Evolutionary conservation across 345 rosid genomes (phyloP).

Genomic region (Citrus trifoliata): DNA sequence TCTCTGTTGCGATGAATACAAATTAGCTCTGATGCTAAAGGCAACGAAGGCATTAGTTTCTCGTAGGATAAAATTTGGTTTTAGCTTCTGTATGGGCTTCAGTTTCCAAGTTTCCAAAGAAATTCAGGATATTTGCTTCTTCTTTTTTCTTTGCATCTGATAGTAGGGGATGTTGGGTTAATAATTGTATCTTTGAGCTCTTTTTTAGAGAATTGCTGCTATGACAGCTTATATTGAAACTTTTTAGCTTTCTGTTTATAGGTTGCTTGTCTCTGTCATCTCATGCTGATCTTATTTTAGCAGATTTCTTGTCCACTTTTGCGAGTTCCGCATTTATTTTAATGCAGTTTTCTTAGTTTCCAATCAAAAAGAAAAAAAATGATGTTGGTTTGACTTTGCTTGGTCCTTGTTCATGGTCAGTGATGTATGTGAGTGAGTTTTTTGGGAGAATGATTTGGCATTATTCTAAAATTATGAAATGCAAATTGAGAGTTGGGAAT

Average conservation of each 20-base stretch:
- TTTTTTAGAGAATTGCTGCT: not conserved
- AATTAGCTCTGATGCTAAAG: not conserved
- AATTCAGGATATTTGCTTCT: not conserved
- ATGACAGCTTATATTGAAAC: not conserved
- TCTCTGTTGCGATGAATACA: not conserved
- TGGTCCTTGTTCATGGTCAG: too few relatives aligned
- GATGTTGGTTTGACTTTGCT: not conserved
- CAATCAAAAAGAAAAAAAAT: not conserved
- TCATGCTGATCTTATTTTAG: not conserved
- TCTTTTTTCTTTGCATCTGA: not conserved
- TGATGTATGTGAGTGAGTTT: not conserved
- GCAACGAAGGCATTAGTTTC: not conserved
- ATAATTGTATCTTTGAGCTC: not conserved
- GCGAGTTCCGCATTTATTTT: not conserved
- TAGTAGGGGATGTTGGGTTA: not conserved
- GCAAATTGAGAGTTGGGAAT: not conserved
- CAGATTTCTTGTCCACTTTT: not conserved
- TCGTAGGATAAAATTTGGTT: not conserved
- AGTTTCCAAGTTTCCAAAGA: not conserved
- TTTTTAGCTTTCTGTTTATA: not conserved
- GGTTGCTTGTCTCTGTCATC: not conserved
- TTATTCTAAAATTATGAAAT: not conserved
- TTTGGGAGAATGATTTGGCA: not conserved
- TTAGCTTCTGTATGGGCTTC: not conserved
- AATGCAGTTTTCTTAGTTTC: not conserved